These are phyloP conservation scores for Leucosporidium scottii DNA, from an alignment of 768 basidiomycete species.

Conservation along the genomic window DNA sequence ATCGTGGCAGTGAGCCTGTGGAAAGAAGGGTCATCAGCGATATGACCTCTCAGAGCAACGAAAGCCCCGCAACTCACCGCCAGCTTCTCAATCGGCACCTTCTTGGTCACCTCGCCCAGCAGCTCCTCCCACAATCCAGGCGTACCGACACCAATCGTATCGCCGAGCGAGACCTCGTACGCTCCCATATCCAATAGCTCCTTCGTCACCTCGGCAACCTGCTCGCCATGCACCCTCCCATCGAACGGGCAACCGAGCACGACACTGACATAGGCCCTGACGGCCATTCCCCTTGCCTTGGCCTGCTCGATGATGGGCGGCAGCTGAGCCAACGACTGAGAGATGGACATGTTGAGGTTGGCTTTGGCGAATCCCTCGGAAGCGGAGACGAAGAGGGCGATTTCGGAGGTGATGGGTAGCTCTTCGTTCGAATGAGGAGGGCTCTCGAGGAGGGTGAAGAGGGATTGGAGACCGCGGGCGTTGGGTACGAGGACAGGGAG, in stretches of 20 bases:
- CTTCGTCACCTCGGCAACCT: slow-evolving; percentile 62
- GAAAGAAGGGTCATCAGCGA: not conserved
- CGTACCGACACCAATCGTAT: slow-evolving; percentile 82
- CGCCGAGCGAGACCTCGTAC: slow-evolving; percentile 73
- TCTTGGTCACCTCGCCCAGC: slow-evolving; percentile 61
- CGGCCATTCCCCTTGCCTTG: slow-evolving; percentile 55
- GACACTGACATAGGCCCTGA: slow-evolving; percentile 42
- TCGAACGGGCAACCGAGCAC: slow-evolving; percentile 63
- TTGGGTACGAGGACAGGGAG: slow-evolving; percentile 31
- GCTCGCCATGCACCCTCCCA: slow-evolving; percentile 60
- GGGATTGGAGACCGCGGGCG: slow-evolving; percentile 18
- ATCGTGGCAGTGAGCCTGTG: slow-evolving; percentile 65
- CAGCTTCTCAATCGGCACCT: slow-evolving; percentile 58
- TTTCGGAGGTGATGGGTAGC: slow-evolving; percentile 55
- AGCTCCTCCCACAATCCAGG: slow-evolving; percentile 61
- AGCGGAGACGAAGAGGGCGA: slow-evolving; percentile 81
- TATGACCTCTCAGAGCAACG: not conserved
- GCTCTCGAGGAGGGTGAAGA: slow-evolving; percentile 9
- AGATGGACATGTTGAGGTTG: slow-evolving; percentile 70
- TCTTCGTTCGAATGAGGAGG: not conserved
- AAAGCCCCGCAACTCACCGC: slow-evolving; percentile 43
- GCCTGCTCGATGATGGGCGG: slow-evolving; percentile 59
- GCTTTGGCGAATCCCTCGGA: slow-evolving; percentile 78
- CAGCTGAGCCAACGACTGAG: slow-evolving; percentile 62
- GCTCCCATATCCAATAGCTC: slow-evolving; percentile 81